A percentile compares a stretch with the other conserved stretches of the same genome.
phyloP scores from a whole-genome alignment of 371 early-diverging fungal species.

The Conidiobolus incongruus region DNA sequence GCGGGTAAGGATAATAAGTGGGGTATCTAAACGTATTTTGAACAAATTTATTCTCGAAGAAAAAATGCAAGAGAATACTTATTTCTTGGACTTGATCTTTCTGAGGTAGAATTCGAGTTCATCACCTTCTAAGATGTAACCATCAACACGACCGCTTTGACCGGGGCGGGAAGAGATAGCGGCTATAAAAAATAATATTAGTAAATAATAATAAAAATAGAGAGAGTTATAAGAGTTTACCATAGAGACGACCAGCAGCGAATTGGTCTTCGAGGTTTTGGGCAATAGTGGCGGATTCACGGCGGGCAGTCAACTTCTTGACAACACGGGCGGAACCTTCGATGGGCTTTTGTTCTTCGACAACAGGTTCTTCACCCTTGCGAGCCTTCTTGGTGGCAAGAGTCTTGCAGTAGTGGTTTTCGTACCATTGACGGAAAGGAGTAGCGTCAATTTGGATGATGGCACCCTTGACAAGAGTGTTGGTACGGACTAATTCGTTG shows the following conservation, averaged over 20 bases:
- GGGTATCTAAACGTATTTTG: too few species aligned
- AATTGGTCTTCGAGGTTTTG: slow-evolving; percentile 84
- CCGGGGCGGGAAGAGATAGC: slow-evolving; percentile 96
- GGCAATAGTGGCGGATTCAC: slow-evolving; percentile 66
- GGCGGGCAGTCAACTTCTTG: slow-evolving; percentile 72
- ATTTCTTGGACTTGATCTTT: slow-evolving; percentile 67
- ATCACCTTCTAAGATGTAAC: slow-evolving; percentile 98
- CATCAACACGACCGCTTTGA: slow-evolving; percentile 96
- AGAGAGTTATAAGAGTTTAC: too few species aligned
- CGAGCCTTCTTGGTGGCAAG: slow-evolving; percentile 67
- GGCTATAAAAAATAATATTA: slow-evolving; percentile 15
- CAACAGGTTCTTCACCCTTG: not conserved
- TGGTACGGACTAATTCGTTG: slow-evolving; percentile 99
- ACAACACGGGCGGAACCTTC: slow-evolving; percentile 75
- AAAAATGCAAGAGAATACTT: too few species aligned
- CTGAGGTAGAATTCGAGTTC: slow-evolving; percentile 92
- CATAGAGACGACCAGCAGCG: slow-evolving; percentile 89
- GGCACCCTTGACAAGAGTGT: slow-evolving; percentile 98
- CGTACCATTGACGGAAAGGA: slow-evolving; percentile 97
- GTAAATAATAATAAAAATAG: not conserved
- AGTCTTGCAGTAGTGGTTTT: slow-evolving; percentile 79
- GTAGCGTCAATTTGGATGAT: slow-evolving; percentile 98
- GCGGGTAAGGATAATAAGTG: too few species aligned
- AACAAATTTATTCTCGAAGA: too few species aligned
- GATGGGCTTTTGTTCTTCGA: slow-evolving; percentile 32